Percentiles rank a stretch among this genome's conserved stretches.
Evolutionary conservation across 345 rosid species (phyloP).

Genomic region (Linum usitatissimum): DNA sequence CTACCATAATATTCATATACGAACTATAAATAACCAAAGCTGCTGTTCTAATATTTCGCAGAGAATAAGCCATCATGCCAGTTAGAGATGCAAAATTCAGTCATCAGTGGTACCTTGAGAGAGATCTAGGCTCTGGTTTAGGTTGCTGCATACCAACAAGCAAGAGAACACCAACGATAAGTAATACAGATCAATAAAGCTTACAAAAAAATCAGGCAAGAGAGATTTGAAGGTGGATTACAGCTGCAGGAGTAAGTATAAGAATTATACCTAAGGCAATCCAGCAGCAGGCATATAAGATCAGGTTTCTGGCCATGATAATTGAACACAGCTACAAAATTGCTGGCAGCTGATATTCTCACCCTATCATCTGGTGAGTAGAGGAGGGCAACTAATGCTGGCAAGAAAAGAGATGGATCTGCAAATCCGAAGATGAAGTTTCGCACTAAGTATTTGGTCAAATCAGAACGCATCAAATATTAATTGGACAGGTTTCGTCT

Average conservation of each 20-base stretch:
- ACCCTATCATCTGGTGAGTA: conserved; percentile 40
- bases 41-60: not conserved
- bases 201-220: not conserved
- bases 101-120: conserved; percentile 20
- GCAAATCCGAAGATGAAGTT: conserved; percentile 21
- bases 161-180: conserved; percentile 12
- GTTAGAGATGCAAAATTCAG: conserved; percentile 30
- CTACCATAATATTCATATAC: not conserved
- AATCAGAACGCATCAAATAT: not conserved
- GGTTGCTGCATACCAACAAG: conserved; percentile 30
- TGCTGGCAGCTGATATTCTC: conserved; percentile 35
- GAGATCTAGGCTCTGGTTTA: conserved; percentile 32
- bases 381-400: conserved; percentile 44
- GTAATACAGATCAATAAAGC: not conserved
- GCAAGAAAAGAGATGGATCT: conserved; percentile 63
- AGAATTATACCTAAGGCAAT: conserved; percentile 58
- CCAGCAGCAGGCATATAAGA: conserved; percentile 59
- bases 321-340: conserved; percentile 50
- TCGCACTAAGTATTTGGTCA: conserved; percentile 9
- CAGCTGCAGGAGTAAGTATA: not conserved
- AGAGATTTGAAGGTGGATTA: not conserved
- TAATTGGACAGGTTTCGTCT: too few relatives aligned
- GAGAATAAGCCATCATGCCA: conserved; percentile 11
- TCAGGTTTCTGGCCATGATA: conserved; percentile 49
- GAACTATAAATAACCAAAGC: not conserved